These are phyloP conservation scores for Phialocephala subalpina DNA, from an alignment of 2,329 filamentous ascomycete genomes.

Conservation along the genomic window DNA sequence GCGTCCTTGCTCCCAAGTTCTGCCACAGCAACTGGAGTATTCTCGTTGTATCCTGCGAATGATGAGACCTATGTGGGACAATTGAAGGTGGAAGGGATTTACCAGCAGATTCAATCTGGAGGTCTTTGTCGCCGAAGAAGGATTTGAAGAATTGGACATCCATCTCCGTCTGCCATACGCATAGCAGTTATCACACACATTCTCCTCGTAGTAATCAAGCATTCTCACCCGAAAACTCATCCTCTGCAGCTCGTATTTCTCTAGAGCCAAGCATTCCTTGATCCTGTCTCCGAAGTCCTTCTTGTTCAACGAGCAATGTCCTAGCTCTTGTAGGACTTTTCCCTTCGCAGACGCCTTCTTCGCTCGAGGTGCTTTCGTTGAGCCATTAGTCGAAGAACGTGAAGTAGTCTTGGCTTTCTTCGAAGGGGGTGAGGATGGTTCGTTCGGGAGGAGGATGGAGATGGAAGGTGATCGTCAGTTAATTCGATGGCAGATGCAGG, in stretches of 20 bases:
- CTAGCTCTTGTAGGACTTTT: neutral
- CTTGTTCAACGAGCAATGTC: neutral
- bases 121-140: neutral
- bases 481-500: neutral
- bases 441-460: neutral
- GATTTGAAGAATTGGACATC: neutral
- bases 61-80: neutral
- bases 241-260: neutral
- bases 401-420: neutral
- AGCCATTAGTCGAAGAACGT: neutral
- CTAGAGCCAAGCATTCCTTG: neutral
- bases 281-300: neutral
- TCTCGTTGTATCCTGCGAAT: neutral
- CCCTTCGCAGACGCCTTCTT: neutral
- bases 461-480: neutral
- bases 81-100: neutral
- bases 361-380: neutral
- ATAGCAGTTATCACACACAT: neutral
- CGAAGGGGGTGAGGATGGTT: neutral
- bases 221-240: neutral
- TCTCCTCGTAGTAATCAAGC: neutral
- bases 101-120: neutral
- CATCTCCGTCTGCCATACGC: neutral
- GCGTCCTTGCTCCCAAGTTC: neutral
- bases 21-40: neutral